Percentiles rank a stretch among this genome's conserved stretches.
phyloP scores from a whole-genome alignment of 2,329 filamentous ascomycete genomes.

The Penicillium sp. region DNA sequence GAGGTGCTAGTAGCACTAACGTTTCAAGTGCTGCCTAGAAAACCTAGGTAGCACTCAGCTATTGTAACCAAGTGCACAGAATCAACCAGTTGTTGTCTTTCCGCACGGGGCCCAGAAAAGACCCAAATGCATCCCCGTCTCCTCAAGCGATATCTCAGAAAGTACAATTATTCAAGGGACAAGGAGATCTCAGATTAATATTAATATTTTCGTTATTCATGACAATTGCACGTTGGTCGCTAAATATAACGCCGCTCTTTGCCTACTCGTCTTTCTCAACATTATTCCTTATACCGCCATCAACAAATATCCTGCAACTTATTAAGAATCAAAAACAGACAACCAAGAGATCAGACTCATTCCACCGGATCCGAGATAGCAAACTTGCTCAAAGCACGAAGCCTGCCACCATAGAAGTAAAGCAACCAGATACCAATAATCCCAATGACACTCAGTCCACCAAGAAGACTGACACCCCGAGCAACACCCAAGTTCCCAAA shows the following conservation, averaged over 20 bases:
- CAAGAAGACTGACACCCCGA: slow-evolving; percentile 33
- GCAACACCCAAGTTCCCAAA: slow-evolving; percentile 35
- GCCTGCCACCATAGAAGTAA: slow-evolving; percentile 29
- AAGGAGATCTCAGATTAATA: neutral
- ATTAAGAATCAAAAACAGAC: neutral
- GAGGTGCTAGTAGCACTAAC: neutral
- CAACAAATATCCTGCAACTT: neutral
- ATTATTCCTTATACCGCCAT: neutral
- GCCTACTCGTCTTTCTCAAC: neutral
- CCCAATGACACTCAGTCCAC: slow-evolving; percentile 35
- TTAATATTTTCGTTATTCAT: neutral
- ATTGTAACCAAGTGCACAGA: neutral
- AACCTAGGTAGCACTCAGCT: too few species aligned
- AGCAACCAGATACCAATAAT: slow-evolving; percentile 34
- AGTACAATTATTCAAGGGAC: neutral
- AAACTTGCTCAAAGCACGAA: slow-evolving; percentile 34
- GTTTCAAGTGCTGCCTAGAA: neutral
- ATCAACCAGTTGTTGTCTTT: too few species aligned
- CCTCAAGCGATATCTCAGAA: neutral
- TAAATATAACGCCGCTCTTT: neutral
- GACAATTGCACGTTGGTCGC: neutral
- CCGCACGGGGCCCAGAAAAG: too few species aligned
- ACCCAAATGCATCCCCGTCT: neutral
- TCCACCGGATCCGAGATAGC: slow-evolving; percentile 13
- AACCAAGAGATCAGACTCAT: neutral